These are phyloP conservation scores for Saturnispora halmiae DNA, from an alignment of 805 yeast genomes.

Conservation along the genomic window DNA sequence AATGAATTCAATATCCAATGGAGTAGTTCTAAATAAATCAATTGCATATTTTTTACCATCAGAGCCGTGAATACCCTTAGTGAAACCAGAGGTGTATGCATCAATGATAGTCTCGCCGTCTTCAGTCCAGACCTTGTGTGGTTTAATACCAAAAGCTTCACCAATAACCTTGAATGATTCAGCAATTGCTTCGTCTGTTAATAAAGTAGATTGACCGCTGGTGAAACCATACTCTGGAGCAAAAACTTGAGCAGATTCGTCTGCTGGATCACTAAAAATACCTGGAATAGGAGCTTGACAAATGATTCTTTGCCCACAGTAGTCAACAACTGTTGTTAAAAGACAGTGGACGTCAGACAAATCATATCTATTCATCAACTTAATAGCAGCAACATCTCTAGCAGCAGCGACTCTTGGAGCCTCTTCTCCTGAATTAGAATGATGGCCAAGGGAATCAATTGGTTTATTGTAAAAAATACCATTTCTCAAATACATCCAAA, in stretches of 20 bases:
- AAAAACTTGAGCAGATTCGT: constrained; percentile 26
- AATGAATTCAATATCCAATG: constrained; percentile 70
- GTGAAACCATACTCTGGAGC: constrained; percentile 59
- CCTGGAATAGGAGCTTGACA: constrained; percentile 98
- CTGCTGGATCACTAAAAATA: constrained; percentile 35
- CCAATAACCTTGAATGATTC: constrained; percentile 52
- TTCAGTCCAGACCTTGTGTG: constrained; percentile 48
- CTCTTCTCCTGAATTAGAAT: constrained; percentile 56
- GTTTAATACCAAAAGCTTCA: constrained; percentile 68
- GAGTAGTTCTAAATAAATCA: constrained; percentile 78
- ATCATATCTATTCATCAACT: constrained; percentile 58
- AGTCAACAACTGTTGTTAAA: constrained; percentile 82
- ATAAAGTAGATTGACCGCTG: constrained; percentile 46
- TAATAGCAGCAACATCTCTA: constrained; percentile 71
- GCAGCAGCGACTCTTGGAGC: constrained; percentile 75
- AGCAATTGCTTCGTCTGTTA: constrained; percentile 44
- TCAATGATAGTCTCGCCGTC: constrained; percentile 37
- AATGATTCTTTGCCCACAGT: constrained; percentile 76
- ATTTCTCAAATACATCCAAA: constrained; percentile 65
- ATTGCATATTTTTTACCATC: constrained; percentile 80
- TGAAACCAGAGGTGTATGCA: constrained; percentile 61
- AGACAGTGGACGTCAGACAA: constrained; percentile 56
- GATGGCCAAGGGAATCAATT: constrained; percentile 57
- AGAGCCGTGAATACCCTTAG: constrained; percentile 78
- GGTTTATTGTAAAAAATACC: constrained; percentile 84